Evolutionary conservation across 1,284 basidiomycete genomes (phyloP).

Genomic region (Phellopilus nigrolimitatus): DNA sequence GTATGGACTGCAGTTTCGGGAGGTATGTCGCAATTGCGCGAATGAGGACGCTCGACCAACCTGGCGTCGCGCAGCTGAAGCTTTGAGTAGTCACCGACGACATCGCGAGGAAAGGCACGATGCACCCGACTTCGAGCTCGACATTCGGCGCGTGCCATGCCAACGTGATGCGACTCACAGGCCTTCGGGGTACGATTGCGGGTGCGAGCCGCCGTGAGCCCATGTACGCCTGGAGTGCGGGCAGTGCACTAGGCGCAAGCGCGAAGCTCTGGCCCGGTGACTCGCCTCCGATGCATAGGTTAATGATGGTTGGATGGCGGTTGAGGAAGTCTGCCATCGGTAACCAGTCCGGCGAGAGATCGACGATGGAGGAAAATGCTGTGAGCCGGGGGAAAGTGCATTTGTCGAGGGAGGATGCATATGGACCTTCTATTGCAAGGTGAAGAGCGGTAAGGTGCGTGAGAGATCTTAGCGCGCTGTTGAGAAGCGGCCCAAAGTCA

Average conservation of each 20-base stretch:
- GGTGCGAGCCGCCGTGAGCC: slow-evolving; percentile 18
- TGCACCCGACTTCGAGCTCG: slow-evolving; percentile 16
- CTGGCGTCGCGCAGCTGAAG: slow-evolving; percentile 20
- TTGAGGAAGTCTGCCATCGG: slow-evolving; percentile 15
- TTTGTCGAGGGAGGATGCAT: slow-evolving; percentile 14
- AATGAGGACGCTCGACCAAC: slow-evolving; percentile 18
- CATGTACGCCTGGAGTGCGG: slow-evolving; percentile 16
- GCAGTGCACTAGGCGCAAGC: slow-evolving; percentile 13
- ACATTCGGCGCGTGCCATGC: slow-evolving; percentile 20
- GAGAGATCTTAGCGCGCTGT: slow-evolving; percentile 9
- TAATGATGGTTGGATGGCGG: slow-evolving; percentile 17
- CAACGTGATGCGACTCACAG: slow-evolving; percentile 17
- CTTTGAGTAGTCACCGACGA: slow-evolving; percentile 10
- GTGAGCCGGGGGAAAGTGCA: slow-evolving; percentile 17
- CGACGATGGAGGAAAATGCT: slow-evolving; percentile 19
- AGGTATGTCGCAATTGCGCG: slow-evolving; percentile 13
- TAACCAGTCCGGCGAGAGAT: slow-evolving; percentile 15
- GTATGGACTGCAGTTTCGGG: slow-evolving; percentile 13
- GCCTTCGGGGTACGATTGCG: slow-evolving; percentile 14
- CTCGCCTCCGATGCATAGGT: slow-evolving; percentile 18
- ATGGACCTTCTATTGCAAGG: slow-evolving; percentile 18
- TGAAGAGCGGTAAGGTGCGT: slow-evolving; percentile 17
- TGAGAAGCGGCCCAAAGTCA: slow-evolving; percentile 10
- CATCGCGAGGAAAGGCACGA: slow-evolving; percentile 11
- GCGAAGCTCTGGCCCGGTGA: slow-evolving; percentile 2